Evolutionary conservation across 352 stramenopile species (phyloP).

Genomic region (Phytopythium cucurbitacearum): DNA sequence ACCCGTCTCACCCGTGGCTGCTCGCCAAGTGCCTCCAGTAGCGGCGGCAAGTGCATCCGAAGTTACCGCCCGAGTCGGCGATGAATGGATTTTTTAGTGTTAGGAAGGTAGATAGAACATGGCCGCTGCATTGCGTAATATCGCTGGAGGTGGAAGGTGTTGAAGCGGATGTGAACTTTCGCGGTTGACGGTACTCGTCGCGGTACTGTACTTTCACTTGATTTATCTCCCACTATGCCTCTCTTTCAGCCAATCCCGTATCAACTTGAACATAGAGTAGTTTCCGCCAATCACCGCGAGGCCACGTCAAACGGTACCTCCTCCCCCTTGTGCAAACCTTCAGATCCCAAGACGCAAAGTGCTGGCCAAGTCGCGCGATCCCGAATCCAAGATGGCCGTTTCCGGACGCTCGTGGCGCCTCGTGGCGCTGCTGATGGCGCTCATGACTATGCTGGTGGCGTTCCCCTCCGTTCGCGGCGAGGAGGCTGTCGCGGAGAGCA

Average conservation of each 20-base stretch:
- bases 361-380: background rate
- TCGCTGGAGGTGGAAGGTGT: no score
- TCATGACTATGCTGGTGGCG: constrained; percentile 1
- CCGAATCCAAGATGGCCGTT: background rate
- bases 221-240: background rate
- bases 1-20: constrained; percentile 74
- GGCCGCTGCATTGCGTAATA: no score
- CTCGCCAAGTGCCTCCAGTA: constrained; percentile 61
- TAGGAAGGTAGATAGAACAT: no score
- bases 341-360: background rate
- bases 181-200: background rate
- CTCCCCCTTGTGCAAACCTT: background rate
- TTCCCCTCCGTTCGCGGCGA: constrained; percentile 2
- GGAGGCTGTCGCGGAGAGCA: constrained; percentile 5
- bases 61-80: no score
- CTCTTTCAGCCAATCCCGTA: no score
- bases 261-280: constrained; percentile 3
- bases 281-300: constrained; percentile 2
- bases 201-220: background rate
- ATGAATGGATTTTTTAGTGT: no score
- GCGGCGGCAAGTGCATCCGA: no score
- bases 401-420: constrained; percentile 1
- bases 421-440: constrained; percentile 2
- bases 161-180: background rate
- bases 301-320: background rate